A percentile compares a stretch with the other conserved stretches of the same genome.
Conservation (phyloP, 305 asterid genomes). For the Fraxinus paxiana region DNA sequence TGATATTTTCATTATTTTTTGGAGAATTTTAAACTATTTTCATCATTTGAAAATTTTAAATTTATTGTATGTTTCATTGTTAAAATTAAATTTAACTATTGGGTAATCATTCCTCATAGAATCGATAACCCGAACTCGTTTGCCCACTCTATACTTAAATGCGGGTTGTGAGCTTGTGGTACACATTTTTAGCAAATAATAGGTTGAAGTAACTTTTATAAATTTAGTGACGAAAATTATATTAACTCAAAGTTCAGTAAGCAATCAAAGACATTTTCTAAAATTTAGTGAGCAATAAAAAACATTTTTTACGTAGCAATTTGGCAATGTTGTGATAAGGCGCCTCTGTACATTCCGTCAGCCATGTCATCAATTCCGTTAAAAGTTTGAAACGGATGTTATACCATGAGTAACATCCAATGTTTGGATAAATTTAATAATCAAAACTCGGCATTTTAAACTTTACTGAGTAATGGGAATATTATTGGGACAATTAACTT, state of each 20-base stretch:
- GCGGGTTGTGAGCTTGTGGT: not conserved
- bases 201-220: not conserved
- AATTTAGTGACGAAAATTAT: not conserved
- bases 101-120: not conserved
- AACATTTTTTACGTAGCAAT: no score
- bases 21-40: no score
- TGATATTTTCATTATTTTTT: not conserved
- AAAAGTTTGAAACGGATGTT: no score
- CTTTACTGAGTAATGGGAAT: no score
- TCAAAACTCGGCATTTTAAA: not conserved
- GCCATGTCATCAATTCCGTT: not conserved
- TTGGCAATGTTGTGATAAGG: not conserved
- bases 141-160: not conserved
- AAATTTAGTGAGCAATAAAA: not conserved
- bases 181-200: not conserved
- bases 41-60: no score
- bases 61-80: not conserved
- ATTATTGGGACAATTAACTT: no score
- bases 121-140: not conserved
- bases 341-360: not conserved
- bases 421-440: not conserved
- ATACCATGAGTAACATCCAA: no score
- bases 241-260: not conserved
- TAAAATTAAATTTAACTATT: not conserved
- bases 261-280: not conserved